phyloP scores from a whole-genome alignment of 1,284 basidiomycete species.

The Trametes pubescens region DNA sequence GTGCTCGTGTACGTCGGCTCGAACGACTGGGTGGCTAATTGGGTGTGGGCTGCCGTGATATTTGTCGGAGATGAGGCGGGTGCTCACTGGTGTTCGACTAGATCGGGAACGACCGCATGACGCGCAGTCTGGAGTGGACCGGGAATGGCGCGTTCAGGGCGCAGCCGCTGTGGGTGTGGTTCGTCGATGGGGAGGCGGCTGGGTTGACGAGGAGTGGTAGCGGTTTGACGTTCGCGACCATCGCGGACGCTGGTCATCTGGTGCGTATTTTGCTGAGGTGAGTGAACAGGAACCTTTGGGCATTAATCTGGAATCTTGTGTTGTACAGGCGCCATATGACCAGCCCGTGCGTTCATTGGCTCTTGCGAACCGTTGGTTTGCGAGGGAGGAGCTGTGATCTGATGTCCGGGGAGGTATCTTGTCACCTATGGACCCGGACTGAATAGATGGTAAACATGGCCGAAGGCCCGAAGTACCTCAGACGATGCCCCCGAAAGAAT shows the following conservation, averaged over 20 bases:
- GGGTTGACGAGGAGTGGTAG: constrained; percentile 66
- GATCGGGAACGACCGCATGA: constrained; percentile 71
- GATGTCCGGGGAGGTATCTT: too few species aligned
- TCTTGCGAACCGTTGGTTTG: constrained; percentile 62
- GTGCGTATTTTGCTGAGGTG: constrained; percentile 40
- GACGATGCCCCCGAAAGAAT: too few species aligned
- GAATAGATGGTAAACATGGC: too few species aligned
- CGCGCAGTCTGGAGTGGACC: constrained; percentile 66
- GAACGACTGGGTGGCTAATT: constrained; percentile 80
- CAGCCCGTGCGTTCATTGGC: constrained; percentile 64
- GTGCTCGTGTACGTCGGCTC: constrained; percentile 76
- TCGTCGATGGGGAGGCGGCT: constrained; percentile 52
- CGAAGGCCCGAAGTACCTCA: too few species aligned
- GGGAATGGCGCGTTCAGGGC: constrained; percentile 58
- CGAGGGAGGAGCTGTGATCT: constrained; percentile 36
- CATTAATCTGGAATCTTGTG: too few species aligned
- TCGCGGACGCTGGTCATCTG: constrained; percentile 71
- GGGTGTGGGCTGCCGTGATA: constrained; percentile 49
- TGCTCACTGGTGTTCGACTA: not conserved
- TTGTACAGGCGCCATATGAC: constrained; percentile 64
- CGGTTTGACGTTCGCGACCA: constrained; percentile 69
- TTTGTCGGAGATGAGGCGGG: too few species aligned
- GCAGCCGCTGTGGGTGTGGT: constrained; percentile 63
- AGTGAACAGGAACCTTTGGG: too few species aligned
- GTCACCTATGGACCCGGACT: too few species aligned